Percentiles rank a stretch among this genome's conserved stretches.
These are phyloP conservation scores for Astrothelium subdiscretum DNA, from an alignment of 495 filamentous ascomycete species.

Conservation along the genomic window DNA sequence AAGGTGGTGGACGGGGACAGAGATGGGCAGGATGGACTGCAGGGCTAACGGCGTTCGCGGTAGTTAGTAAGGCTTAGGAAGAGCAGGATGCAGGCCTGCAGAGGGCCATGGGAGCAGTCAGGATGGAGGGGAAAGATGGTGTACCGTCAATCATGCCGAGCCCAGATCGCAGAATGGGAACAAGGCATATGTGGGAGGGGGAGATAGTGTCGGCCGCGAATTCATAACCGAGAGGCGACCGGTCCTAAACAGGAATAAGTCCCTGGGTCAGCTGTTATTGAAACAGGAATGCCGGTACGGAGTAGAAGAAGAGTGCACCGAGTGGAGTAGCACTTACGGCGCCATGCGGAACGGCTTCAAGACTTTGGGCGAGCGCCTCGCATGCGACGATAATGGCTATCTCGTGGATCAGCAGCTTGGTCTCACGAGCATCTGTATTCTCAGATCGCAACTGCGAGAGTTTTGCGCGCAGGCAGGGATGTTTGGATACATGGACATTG, in stretches of 20 bases:
- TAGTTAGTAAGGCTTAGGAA: not conserved
- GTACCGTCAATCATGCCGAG: constrained; percentile 77
- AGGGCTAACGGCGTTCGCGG: constrained; percentile 37
- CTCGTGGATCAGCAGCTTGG: constrained; percentile 71
- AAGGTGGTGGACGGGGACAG: constrained; percentile 83
- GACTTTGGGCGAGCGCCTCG: constrained; percentile 60
- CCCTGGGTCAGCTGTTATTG: constrained; percentile 8
- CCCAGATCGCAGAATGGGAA: constrained; percentile 85
- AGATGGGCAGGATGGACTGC: constrained; percentile 65
- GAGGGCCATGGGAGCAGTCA: too few relatives aligned
- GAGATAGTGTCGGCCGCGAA: constrained; percentile 50
- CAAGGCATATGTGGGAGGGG: constrained; percentile 61
- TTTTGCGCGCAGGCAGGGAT: constrained; percentile 81
- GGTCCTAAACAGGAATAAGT: constrained; percentile 42
- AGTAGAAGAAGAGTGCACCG: not conserved
- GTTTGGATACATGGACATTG: constrained; percentile 72
- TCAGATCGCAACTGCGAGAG: constrained; percentile 76
- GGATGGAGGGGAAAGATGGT: constrained; percentile 6
- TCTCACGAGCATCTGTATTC: constrained; percentile 57
- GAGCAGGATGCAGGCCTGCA: not conserved
- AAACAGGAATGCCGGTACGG: constrained; percentile 8
- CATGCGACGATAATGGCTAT: constrained; percentile 72
- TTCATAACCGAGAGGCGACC: constrained; percentile 60
- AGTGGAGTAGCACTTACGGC: constrained; percentile 22
- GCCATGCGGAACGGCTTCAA: constrained; percentile 29